Conservation (phyloP, 768 basidiomycete species). For the Mycena belliarum region DNA sequence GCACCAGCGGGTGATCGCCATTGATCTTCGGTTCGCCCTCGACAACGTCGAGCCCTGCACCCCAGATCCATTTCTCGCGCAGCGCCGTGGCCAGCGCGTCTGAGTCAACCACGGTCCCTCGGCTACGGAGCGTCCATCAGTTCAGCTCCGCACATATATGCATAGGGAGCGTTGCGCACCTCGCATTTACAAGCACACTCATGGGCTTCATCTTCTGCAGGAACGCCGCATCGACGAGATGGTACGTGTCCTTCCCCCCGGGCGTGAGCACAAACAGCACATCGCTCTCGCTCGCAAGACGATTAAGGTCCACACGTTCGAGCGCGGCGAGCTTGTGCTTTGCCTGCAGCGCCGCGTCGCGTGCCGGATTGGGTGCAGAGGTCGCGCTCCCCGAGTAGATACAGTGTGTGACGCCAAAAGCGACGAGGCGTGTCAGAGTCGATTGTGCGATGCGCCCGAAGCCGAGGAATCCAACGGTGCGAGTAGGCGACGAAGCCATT, state of each 20-base stretch:
- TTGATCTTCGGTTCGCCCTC: conserved; percentile 85
- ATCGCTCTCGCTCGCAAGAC: conserved; percentile 78
- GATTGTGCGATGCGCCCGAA: conserved; percentile 89
- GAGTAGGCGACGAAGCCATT: conserved; percentile 43
- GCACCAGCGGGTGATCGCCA: conserved; percentile 76
- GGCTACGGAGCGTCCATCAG: too few relatives aligned
- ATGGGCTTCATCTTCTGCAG: conserved; percentile 83
- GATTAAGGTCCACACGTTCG: conserved; percentile 60
- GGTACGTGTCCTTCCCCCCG: conserved; percentile 68
- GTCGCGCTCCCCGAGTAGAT: conserved; percentile 45
- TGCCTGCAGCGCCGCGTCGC: too few relatives aligned
- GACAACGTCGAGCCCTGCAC: conserved; percentile 91
- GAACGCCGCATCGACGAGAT: conserved; percentile 72
- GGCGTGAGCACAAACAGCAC: conserved; percentile 84
- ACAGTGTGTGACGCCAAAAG: conserved; percentile 77
- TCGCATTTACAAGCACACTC: conserved; percentile 85
- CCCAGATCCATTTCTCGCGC: conserved; percentile 80
- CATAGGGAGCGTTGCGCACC: too few relatives aligned
- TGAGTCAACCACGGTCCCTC: conserved; percentile 89
- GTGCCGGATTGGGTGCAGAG: conserved; percentile 44
- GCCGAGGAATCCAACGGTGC: conserved; percentile 87
- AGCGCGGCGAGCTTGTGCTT: conserved; percentile 41
- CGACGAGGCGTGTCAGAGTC: conserved; percentile 40
- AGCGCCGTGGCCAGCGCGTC: conserved; percentile 84
- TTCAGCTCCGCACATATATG: too few relatives aligned